Evolutionary conservation across 2,329 filamentous ascomycete genomes (phyloP).

Genomic region (Nakataea oryzae): DNA sequence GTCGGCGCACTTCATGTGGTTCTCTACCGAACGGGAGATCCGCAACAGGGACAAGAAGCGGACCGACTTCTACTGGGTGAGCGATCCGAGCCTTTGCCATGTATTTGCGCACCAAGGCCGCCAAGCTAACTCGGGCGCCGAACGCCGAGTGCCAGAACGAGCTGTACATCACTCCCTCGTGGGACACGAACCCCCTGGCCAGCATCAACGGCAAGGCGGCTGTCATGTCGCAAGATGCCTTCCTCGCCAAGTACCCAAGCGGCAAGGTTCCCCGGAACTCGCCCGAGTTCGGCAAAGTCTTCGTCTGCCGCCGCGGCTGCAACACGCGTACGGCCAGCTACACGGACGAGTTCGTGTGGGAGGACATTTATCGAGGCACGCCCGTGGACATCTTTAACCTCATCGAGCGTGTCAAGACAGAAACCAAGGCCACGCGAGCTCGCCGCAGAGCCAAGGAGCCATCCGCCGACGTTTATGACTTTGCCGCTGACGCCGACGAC

Average conservation of each 20-base stretch:
- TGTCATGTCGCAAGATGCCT: slow-evolving; percentile 63
- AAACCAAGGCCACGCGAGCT: slow-evolving; percentile 63
- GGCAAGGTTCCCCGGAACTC: slow-evolving; percentile 65
- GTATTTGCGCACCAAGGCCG: background rate
- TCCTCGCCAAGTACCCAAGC: slow-evolving; percentile 58
- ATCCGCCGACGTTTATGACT: slow-evolving; percentile 6
- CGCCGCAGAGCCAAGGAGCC: slow-evolving; percentile 13
- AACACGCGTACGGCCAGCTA: slow-evolving; percentile 84
- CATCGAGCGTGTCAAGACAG: slow-evolving; percentile 55
- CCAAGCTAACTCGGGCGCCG: background rate
- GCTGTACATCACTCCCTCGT: slow-evolving; percentile 80
- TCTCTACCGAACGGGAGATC: slow-evolving; percentile 84
- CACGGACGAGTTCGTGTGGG: slow-evolving; percentile 87
- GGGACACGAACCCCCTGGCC: slow-evolving; percentile 75
- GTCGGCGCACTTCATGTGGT: slow-evolving; percentile 89
- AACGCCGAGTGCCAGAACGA: slow-evolving; percentile 55
- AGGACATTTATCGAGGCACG: slow-evolving; percentile 64
- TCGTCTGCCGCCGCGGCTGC: slow-evolving; percentile 81
- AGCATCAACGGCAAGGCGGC: slow-evolving; percentile 86
- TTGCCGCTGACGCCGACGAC: slow-evolving; percentile 14
- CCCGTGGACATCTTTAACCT: slow-evolving; percentile 55
- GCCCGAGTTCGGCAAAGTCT: slow-evolving; percentile 72
- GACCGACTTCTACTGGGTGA: slow-evolving; percentile 62
- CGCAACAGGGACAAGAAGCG: slow-evolving; percentile 74
- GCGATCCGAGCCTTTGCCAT: slow-evolving; percentile 7